A percentile compares a stretch with the other conserved stretches of the same genome.
These are phyloP conservation scores for Lepidopterella palustris DNA, from an alignment of 495 filamentous ascomycete genomes.

Conservation along the genomic window DNA sequence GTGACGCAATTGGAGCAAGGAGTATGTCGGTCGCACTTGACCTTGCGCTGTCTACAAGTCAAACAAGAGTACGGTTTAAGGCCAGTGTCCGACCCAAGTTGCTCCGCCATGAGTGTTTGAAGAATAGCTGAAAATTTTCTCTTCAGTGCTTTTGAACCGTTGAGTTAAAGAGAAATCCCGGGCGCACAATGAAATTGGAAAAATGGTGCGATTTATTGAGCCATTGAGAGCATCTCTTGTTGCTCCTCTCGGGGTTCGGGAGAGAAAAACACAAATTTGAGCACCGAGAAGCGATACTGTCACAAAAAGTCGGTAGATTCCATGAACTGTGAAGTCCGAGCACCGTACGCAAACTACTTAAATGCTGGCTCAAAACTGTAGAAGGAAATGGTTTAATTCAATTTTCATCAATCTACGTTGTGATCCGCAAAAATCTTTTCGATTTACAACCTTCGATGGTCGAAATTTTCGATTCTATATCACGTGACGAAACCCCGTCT, in stretches of 20 bases:
- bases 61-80: constrained; percentile 11
- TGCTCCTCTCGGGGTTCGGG: background rate
- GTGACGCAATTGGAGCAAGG: constrained; percentile 48
- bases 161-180: background rate
- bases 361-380: background rate
- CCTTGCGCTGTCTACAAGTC: constrained; percentile 50
- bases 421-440: too few relatives aligned
- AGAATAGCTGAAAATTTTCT: background rate
- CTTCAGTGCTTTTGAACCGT: background rate
- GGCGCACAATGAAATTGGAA: background rate
- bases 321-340: background rate
- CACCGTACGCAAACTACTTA: background rate
- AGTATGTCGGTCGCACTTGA: constrained; percentile 48
- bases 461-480: background rate
- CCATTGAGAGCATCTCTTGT: background rate
- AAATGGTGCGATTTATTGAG: background rate
- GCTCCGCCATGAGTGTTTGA: background rate
- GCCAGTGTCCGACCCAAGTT: background rate
- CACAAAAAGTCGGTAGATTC: background rate
- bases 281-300: background rate
- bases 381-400: background rate
- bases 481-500: background rate
- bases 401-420: background rate
- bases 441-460: background rate
- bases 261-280: background rate